phyloP scores from a whole-genome alignment of 805 yeast genomes.

The Spathaspora hagerdaliae region DNA sequence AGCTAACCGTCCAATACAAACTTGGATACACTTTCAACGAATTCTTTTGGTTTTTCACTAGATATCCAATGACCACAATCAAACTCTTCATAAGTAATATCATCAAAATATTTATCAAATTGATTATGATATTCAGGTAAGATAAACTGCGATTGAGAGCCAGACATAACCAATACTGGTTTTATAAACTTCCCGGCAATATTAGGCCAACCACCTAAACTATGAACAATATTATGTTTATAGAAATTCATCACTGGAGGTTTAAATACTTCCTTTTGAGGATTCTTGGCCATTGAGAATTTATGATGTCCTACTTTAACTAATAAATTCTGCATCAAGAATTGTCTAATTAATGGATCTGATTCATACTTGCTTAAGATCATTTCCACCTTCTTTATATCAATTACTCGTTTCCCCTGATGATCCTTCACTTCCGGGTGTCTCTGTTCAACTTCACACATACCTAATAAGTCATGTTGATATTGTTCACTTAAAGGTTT shows the following conservation, averaged over 20 bases:
- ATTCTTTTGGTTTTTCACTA: constrained; percentile 33
- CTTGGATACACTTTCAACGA: constrained; percentile 10
- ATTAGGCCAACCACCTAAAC: constrained; percentile 24
- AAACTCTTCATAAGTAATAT: constrained; percentile 14
- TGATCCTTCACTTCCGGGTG: constrained; percentile 16
- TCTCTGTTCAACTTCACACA: constrained; percentile 35
- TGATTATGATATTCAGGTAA: constrained; percentile 19
- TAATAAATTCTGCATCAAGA: constrained; percentile 31
- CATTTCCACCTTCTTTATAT: constrained; percentile 13
- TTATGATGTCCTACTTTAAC: background rate
- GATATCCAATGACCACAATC: constrained; percentile 39
- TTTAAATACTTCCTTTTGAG: constrained; percentile 7
- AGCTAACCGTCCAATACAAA: constrained; percentile 4
- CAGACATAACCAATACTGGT: constrained; percentile 44
- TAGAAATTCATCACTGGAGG: constrained; percentile 21
- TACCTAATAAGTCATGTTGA: constrained; percentile 32
- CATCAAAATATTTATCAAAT: constrained; percentile 24
- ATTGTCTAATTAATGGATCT: constrained; percentile 25
- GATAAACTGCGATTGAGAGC: constrained; percentile 39
- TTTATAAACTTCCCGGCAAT: constrained; percentile 14
- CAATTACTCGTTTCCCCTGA: background rate
- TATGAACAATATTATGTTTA: constrained; percentile 12
- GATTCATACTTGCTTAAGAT: constrained; percentile 21
- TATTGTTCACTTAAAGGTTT: constrained; percentile 33
- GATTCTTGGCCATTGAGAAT: background rate